Base-by-base conservation (phyloP, 306 rosid genomes). In the Gastrolobium bilobum region DNA sequence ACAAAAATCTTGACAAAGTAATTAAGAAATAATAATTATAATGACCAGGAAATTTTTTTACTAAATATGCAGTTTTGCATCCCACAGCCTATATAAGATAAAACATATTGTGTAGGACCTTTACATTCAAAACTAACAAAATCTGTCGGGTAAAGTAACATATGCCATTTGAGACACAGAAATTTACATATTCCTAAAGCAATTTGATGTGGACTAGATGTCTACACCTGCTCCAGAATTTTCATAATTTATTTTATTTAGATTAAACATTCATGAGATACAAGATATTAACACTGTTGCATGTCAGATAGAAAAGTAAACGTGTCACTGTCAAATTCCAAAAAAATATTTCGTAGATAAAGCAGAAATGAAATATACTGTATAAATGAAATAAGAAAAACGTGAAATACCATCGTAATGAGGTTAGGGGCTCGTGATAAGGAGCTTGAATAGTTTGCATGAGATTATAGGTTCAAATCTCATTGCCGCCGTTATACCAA, bases 61-160 rank as follows among this genome's bases (percentile, higher is more conserved):
- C 26, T 20, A 20, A 20, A 20, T 20, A 20, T 20, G 26, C 26
- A 20, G 26, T 0, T 20, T 20, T 20, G 26, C 26, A 20, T 20
- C 26, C 26, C 26, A 20, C 26, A 20, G 26, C 26, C 26, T 20
- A 20, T 20, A 20, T 20, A 20, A 20, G 26, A 20, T 20, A 20
- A 20, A 20, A 20, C 26, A 20, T 20, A 20, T 20, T 20, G 26
- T 20, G 26, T 20, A 20, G 26, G 26, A 20, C 26, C 35, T 2
- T 73, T 10, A 73, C 14, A 48, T n/a, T 58, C 14, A 29, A 37
- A 26, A 26, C 80, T 13, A 62, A 50, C 37, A 76, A 62, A 81
- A 65, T 46, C 10, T 8, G 42, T 1, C 14, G 63, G 34, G 33
- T 13, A 39, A 44, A 73, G 9, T 29, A 71, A 50, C 29, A 11